Evolutionary conservation across 257 asterid genomes (phyloP), one percentile per base, ranked within the genome.

Genomic region (Penstemon newberryi): DNA sequence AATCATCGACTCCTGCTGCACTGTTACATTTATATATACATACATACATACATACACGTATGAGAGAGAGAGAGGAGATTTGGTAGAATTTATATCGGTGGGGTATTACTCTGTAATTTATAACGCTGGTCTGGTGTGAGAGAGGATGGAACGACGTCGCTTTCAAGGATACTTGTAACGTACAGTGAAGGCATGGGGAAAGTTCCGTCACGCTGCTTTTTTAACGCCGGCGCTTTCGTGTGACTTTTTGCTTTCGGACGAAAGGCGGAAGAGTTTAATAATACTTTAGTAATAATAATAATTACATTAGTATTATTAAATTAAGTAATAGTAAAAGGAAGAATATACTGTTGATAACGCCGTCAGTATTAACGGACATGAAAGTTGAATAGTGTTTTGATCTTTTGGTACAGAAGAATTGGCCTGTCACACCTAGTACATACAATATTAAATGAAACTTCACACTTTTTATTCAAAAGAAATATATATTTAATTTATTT

Each of bases 1-100:
- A 70, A 82, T 71, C 77, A 62, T 79, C 82, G 75, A 76, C 70
- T 70, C 65, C 74, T 67, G 65, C 77, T 70, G 62, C 55, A 75
- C 83, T 81, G 71, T 75, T 70, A 3, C 69, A 74, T 71, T 5
- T 13, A 58, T 44, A 10, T 5, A 46, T 38, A 19, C 40, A 8
- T 0, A 38, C 3, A 47, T n/a, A 19, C 40, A 8, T 0, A 38
- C 3, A 47, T n/a, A 15, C 41, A 18, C 8, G 4, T 45, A 18
- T 4, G 19, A 46, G 7, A 47, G 33, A 42, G 56, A 12, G 44
- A 68, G 55, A 45, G 62, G n/a, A 33, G 2, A 19, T 4, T 18
- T 13, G 49, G 10, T 12, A 49, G 78, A 67, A 53, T 41, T 25
- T 68, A 37, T 37, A 46, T 56, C 68, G 78, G 67, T 40, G 71